Percentiles rank a stretch among this genome's conserved stretches.
Conservation (phyloP, 2,329 filamentous ascomycete species). For the Botrytis elliptica region DNA sequence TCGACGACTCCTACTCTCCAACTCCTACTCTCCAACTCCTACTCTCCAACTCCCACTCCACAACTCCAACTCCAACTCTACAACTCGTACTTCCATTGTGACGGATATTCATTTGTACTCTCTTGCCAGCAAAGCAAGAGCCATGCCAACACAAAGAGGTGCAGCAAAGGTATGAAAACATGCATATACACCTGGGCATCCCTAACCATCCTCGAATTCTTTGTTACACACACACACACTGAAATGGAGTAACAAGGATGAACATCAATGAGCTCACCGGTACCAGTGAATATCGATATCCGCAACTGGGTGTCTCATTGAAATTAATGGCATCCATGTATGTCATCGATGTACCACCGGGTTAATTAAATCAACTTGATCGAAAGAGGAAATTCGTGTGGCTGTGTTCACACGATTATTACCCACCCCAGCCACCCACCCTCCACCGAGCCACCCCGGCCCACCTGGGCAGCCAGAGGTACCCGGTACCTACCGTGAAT, state of each 20-base stretch:
- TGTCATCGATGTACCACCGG: not conserved
- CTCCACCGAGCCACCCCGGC: no score
- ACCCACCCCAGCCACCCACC: not conserved
- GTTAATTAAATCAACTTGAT: not conserved
- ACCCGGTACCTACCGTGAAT: not conserved
- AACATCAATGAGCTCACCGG: not conserved
- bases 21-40: not conserved
- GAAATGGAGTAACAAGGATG: not conserved
- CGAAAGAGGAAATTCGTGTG: not conserved
- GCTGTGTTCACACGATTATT: not conserved
- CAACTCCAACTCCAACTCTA: no score
- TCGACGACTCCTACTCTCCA: not conserved
- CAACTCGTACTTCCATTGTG: not conserved
- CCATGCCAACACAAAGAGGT: not conserved
- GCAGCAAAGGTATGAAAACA: not conserved
- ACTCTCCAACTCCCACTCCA: not conserved
- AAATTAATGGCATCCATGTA: not conserved
- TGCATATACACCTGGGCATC: not conserved
- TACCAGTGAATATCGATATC: not conserved
- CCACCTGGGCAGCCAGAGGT: not conserved
- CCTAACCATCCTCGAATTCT: not conserved
- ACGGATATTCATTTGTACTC: not conserved
- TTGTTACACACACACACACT: not conserved
- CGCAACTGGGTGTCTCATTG: not conserved
- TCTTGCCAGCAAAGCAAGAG: not conserved